These are phyloP conservation scores for Mortierella sp. DNA, from an alignment of 371 early-diverging fungal species.

Conservation along the genomic window DNA sequence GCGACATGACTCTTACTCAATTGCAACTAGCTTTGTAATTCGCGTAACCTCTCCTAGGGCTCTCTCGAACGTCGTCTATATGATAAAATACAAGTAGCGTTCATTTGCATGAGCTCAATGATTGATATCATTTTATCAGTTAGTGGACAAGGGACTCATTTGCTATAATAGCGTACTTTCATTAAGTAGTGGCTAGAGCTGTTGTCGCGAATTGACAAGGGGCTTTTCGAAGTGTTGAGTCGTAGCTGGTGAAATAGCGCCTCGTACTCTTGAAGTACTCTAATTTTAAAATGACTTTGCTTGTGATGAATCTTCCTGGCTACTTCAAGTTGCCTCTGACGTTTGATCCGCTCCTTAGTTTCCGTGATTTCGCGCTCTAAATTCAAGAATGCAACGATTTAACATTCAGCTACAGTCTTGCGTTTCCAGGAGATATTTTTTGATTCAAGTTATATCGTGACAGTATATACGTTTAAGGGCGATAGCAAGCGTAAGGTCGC, in stretches of 20 bases:
- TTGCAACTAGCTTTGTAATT: conserved; percentile 1
- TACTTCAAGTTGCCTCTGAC: conserved; percentile 24
- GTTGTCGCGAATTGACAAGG: background rate
- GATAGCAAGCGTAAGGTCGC: conserved; percentile 26
- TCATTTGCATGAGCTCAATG: background rate
- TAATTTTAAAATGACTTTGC: conserved; percentile 17
- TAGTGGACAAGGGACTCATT: too few relatives aligned
- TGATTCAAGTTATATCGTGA: background rate
- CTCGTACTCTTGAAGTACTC: conserved; percentile 19
- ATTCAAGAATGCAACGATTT: background rate
- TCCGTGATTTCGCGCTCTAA: conserved; percentile 39
- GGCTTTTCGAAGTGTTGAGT: background rate
- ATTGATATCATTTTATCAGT: background rate
- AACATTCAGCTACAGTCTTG: background rate
- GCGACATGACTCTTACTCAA: conserved; percentile 20
- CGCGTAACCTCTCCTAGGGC: conserved; percentile 5
- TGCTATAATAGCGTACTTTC: conserved; percentile 6
- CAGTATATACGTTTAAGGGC: conserved; percentile 28
- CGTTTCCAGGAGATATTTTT: background rate
- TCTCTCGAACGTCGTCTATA: conserved; percentile 11
- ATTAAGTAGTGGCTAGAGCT: conserved; percentile 2
- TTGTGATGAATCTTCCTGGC: conserved; percentile 29
- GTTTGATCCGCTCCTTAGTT: conserved; percentile 31
- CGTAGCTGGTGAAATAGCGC: conserved; percentile 4
- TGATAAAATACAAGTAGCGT: background rate